phyloP scores from a whole-genome alignment of 352 stramenopile genomes.

The Blastocystis sp. region DNA sequence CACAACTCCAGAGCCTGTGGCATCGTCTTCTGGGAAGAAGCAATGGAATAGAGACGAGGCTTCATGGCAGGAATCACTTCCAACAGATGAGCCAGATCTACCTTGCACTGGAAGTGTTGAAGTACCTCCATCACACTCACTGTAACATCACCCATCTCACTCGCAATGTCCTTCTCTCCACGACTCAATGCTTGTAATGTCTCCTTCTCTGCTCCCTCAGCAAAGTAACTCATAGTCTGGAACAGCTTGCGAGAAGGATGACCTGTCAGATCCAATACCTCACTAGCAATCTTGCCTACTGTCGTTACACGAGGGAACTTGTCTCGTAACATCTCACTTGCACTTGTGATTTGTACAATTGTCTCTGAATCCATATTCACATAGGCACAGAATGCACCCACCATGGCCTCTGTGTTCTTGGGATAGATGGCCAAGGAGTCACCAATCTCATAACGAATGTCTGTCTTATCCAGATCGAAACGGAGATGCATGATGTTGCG shows the following conservation, averaged over 20 bases:
- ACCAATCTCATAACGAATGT: conserved; percentile 76
- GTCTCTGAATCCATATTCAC: conserved; percentile 73
- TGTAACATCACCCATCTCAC: conserved; percentile 70
- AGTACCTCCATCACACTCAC: conserved; percentile 71
- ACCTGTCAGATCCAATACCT: conserved; percentile 76
- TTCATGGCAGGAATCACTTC: conserved; percentile 74
- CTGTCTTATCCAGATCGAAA: conserved; percentile 76
- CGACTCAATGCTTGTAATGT: conserved; percentile 48
- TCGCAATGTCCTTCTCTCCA: background rate
- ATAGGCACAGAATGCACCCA: conserved; percentile 72
- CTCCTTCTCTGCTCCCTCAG: conserved; percentile 69
- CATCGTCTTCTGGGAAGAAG: conserved; percentile 78
- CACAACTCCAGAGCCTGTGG: conserved; percentile 75
- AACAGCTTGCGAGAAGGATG: conserved; percentile 78
- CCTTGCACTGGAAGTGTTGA: conserved; percentile 73
- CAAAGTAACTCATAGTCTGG: conserved; percentile 71
- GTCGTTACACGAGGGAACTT: conserved; percentile 71
- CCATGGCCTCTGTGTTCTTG: conserved; percentile 74
- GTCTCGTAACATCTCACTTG: conserved; percentile 50
- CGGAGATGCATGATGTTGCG: conserved; percentile 79
- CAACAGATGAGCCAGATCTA: conserved; percentile 72
- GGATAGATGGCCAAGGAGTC: conserved; percentile 76
- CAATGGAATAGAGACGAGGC: conserved; percentile 79
- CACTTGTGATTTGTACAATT: conserved; percentile 72
- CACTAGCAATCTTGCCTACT: conserved; percentile 75